Percentiles rank a stretch among this genome's conserved stretches.
phyloP scores from a whole-genome alignment of 495 filamentous ascomycete species.

The Xylona heveae region DNA sequence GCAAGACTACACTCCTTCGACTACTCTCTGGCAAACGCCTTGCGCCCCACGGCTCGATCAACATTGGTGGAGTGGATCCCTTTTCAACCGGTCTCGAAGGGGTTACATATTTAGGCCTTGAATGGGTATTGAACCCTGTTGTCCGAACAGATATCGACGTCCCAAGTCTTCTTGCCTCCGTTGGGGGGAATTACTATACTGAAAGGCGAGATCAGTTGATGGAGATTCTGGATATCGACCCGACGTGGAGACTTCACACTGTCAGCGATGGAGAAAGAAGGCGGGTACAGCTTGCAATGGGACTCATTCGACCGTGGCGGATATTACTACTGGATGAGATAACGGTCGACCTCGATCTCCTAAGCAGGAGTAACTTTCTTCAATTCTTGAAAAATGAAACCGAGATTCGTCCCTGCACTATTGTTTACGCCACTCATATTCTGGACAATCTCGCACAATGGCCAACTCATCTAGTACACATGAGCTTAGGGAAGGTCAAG shows the following conservation, averaged over 20 bases:
- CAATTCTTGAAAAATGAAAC: constrained; percentile 74
- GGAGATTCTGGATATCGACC: constrained; percentile 74
- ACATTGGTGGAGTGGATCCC: constrained; percentile 65
- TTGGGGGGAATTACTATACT: constrained; percentile 69
- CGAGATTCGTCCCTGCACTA: constrained; percentile 56
- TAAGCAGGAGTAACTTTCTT: constrained; percentile 70
- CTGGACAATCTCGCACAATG: constrained; percentile 79
- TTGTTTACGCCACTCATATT: constrained; percentile 97
- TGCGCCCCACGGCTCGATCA: constrained; percentile 48
- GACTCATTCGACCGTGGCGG: constrained; percentile 77
- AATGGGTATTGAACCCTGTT: constrained; percentile 98
- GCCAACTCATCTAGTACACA: constrained; percentile 90
- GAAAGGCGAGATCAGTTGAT: constrained; percentile 72
- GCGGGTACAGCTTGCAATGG: constrained; percentile 91
- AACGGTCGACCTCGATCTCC: constrained; percentile 85
- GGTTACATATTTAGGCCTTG: constrained; percentile 87
- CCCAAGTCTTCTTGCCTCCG: constrained; percentile 56
- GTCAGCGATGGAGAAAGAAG: constrained; percentile 82
- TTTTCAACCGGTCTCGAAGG: constrained; percentile 76
- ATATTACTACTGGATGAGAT: constrained; percentile 89
- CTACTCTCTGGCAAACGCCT: constrained; percentile 84
- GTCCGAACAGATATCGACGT: constrained; percentile 91
- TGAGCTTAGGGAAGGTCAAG: constrained; percentile 71
- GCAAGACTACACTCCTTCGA: constrained; percentile 89
- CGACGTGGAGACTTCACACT: constrained; percentile 82